Conservation (phyloP, 2,329 filamentous ascomycete genomes). For the Paraphoma sp. region DNA sequence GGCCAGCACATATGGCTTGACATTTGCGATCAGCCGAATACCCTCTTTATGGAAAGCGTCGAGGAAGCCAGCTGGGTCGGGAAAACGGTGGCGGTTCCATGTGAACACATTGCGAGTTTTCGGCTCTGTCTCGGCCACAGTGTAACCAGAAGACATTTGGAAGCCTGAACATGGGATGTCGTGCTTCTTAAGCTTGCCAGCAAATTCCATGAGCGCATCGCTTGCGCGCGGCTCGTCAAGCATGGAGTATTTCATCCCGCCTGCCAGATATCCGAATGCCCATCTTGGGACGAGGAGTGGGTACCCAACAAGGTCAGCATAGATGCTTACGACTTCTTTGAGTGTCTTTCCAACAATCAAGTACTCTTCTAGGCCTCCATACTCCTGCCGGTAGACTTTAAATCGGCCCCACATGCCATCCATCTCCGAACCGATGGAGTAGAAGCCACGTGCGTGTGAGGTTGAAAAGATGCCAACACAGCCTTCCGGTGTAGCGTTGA, state of each 20-base stretch:
- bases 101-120: slow-evolving; percentile 75
- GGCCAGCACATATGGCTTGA: slow-evolving; percentile 74
- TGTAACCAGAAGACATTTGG: slow-evolving; percentile 77
- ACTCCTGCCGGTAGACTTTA: slow-evolving; percentile 76
- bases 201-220: slow-evolving; percentile 67
- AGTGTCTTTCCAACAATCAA: slow-evolving; percentile 71
- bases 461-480: slow-evolving; percentile 74
- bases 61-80: slow-evolving; percentile 70
- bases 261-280: slow-evolving; percentile 76
- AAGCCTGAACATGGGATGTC: slow-evolving; percentile 75
- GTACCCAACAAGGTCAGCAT: slow-evolving; percentile 72
- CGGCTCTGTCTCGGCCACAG: slow-evolving; percentile 69
- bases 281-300: slow-evolving; percentile 73
- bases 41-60: slow-evolving; percentile 67
- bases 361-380: slow-evolving; percentile 76
- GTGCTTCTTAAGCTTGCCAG: slow-evolving; percentile 66
- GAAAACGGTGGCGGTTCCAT: slow-evolving; percentile 75
- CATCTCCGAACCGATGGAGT: slow-evolving; percentile 73
- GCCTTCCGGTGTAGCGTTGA: slow-evolving; percentile 69
- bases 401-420: slow-evolving; percentile 78
- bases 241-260: slow-evolving; percentile 69
- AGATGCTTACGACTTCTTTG: slow-evolving; percentile 69
- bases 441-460: slow-evolving; percentile 68
- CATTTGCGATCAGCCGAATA: slow-evolving; percentile 72
- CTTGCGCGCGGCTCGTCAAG: slow-evolving; percentile 62